Conservation (phyloP, 805 yeast species). For the Candida succiphila region DNA sequence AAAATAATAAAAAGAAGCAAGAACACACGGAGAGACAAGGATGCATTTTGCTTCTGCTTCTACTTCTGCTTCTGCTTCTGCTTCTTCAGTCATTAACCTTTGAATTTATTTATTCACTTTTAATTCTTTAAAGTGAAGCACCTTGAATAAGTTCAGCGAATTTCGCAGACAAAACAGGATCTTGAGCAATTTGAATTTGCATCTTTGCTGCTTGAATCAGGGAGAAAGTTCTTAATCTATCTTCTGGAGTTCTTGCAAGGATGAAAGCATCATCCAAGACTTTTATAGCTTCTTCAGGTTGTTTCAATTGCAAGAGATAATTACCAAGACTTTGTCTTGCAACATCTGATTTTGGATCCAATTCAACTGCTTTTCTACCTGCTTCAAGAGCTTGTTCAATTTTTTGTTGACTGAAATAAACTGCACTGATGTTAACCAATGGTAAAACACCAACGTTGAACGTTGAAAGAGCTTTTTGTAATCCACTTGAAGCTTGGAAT, state of each 20-base stretch:
- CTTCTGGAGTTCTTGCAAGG: conserved; percentile 76
- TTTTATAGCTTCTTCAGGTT: conserved; percentile 70
- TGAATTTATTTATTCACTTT: too few species aligned
- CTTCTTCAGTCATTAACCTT: too few species aligned
- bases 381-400: conserved; percentile 51
- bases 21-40: too few species aligned
- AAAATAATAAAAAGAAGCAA: too few species aligned
- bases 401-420: conserved; percentile 46
- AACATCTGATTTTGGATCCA: conserved; percentile 84
- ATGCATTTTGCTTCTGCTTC: too few species aligned
- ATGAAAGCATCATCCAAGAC: conserved; percentile 77
- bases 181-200: conserved; percentile 69
- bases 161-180: conserved; percentile 53
- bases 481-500: conserved; percentile 76
- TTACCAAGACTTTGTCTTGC: conserved; percentile 91
- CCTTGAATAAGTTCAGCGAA: too few species aligned
- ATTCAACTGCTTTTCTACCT: conserved; percentile 64
- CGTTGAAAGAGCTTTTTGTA: conserved; percentile 61
- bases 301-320: conserved; percentile 73
- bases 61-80: too few species aligned
- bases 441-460: conserved; percentile 85
- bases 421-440: conserved; percentile 78
- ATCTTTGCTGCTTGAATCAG: conserved; percentile 89
- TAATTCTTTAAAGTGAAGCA: too few species aligned
- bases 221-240: conserved; percentile 82